Percentiles rank a stretch among this genome's conserved stretches.
These are phyloP conservation scores for Lactifluus echinatus DNA, from an alignment of 768 basidiomycete species.

Conservation along the genomic window DNA sequence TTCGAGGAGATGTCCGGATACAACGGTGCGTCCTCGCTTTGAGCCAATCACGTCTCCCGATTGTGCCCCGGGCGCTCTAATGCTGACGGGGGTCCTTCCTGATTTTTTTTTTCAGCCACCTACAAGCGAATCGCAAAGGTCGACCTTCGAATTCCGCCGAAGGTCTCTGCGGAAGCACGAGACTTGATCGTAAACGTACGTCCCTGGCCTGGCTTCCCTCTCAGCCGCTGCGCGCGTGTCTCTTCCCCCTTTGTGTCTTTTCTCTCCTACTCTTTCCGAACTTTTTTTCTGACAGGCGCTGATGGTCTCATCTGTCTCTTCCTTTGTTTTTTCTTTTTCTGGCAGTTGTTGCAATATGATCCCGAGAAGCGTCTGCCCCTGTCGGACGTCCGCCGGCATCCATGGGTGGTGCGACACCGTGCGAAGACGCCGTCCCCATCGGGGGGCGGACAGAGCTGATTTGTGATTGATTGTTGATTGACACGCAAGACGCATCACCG, in stretches of 20 bases:
- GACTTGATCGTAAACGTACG: slow-evolving; percentile 38
- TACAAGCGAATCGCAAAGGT: slow-evolving; percentile 84
- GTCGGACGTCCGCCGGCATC: slow-evolving; percentile 35
- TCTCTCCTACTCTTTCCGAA: too few species aligned
- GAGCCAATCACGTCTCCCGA: neutral
- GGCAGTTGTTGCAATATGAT: slow-evolving; percentile 63
- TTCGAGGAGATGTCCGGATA: slow-evolving; percentile 83
- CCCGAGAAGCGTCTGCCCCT: slow-evolving; percentile 39
- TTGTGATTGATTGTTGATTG: too few species aligned
- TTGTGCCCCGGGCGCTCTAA: slow-evolving; percentile 1
- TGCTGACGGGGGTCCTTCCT: slow-evolving; percentile 10
- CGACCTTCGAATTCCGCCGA: slow-evolving; percentile 48
- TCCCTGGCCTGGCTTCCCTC: neutral
- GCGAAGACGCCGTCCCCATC: slow-evolving; percentile 16
- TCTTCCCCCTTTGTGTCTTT: neutral
- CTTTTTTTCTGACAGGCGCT: too few species aligned
- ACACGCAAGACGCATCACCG: neutral
- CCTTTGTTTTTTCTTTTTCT: neutral
- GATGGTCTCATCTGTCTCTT: too few species aligned
- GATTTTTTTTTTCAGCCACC: slow-evolving; percentile 48
- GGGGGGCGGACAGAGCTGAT: too few species aligned
- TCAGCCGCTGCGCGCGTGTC: too few species aligned
- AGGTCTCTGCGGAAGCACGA: slow-evolving; percentile 36
- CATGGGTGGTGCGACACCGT: slow-evolving; percentile 30
- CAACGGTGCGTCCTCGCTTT: slow-evolving; percentile 43